phyloP scores from a whole-genome alignment of 2,329 filamentous ascomycete genomes.

The Elsinoe arachidis region DNA sequence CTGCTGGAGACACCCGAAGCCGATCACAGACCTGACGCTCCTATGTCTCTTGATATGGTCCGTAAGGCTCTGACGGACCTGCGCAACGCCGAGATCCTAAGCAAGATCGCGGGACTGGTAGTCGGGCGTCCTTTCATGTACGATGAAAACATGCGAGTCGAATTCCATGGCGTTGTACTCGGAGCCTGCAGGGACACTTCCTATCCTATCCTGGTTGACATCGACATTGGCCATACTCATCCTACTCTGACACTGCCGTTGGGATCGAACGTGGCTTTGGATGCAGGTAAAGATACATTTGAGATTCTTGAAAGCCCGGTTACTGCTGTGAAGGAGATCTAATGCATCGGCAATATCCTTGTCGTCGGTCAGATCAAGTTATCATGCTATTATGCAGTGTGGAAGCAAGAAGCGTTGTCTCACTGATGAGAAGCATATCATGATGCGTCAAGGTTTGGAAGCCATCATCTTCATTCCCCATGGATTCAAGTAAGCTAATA shows the following conservation, averaged over 20 bases:
- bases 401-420: too few species aligned
- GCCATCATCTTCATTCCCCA: too few species aligned
- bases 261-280: conserved; percentile 2
- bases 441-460: too few species aligned
- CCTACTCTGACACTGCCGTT: conserved; percentile 16
- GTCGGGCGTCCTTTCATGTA: conserved; percentile 16
- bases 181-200: too few species aligned
- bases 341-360: too few species aligned
- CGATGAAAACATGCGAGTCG: neutral
- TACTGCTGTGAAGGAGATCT: neutral
- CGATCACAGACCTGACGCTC: neutral
- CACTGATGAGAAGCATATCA: too few species aligned
- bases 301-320: neutral
- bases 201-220: too few species aligned
- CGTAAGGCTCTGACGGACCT: conserved; percentile 10
- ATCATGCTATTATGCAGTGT: too few species aligned
- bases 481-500: too few species aligned
- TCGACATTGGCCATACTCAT: neutral
- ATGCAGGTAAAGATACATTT: neutral
- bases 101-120: conserved; percentile 10
- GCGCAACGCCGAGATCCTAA: conserved; percentile 6
- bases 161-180: too few species aligned
- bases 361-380: too few species aligned
- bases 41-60: neutral
- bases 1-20: conserved; percentile 15